A percentile compares a stretch with the other conserved stretches of the same genome.
Evolutionary conservation across 805 yeast genomes (phyloP).

Genomic region (Metschnikowia colocasiae): DNA sequence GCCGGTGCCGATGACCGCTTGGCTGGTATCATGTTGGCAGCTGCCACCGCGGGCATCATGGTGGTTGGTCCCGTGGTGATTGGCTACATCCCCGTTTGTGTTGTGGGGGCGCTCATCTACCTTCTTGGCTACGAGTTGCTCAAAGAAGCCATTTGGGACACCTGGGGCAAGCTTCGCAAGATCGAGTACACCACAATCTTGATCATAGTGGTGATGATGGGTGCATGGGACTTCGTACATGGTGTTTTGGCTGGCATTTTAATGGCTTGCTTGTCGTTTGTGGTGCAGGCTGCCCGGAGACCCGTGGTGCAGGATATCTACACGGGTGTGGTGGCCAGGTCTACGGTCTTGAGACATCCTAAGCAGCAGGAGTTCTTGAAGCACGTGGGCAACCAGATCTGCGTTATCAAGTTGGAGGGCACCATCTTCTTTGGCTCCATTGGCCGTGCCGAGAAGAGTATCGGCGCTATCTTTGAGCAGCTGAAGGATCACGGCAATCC

Average conservation of each 20-base stretch:
- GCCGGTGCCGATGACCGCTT: constrained; percentile 91
- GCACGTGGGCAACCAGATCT: constrained; percentile 87
- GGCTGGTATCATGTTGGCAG: constrained; percentile 86
- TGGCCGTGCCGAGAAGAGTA: constrained; percentile 79
- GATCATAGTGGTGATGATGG: constrained; percentile 91
- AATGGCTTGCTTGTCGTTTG: constrained; percentile 90
- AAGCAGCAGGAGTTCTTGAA: constrained; percentile 79
- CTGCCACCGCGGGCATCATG: constrained; percentile 79
- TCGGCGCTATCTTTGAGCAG: constrained; percentile 63
- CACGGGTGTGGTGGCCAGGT: constrained; percentile 84
- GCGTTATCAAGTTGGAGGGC: constrained; percentile 82
- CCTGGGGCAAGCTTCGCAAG: constrained; percentile 66
- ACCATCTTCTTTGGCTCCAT: constrained; percentile 92
- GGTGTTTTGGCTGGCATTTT: constrained; percentile 90
- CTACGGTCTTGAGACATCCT: constrained; percentile 89
- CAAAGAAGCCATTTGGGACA: constrained; percentile 82
- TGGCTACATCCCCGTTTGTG: constrained; percentile 92
- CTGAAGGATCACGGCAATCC: constrained; percentile 49
- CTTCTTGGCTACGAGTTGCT: constrained; percentile 86
- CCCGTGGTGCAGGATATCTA: constrained; percentile 79
- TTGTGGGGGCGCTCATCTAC: constrained; percentile 90
- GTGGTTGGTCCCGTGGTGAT: constrained; percentile 87
- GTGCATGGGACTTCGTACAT: constrained; percentile 88
- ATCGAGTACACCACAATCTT: constrained; percentile 84
- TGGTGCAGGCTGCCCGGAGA: constrained; percentile 83